Conservation (phyloP, 371 early-diverging fungal genomes). For the Mortierella polycephala region DNA sequence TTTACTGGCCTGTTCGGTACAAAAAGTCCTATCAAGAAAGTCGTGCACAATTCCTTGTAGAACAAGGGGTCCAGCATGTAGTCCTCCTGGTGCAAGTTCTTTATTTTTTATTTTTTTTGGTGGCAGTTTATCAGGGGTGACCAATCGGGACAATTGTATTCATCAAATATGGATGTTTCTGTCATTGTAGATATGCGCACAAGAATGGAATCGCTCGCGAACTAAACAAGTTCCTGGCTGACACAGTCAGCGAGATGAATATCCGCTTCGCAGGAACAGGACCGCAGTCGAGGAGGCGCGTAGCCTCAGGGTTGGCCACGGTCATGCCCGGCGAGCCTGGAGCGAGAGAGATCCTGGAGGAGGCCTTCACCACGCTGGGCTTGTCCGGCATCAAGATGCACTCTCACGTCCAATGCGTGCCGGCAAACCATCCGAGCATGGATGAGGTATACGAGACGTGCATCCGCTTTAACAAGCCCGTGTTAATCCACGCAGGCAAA, state of each 20-base stretch:
- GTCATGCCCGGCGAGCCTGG: conserved; percentile 56
- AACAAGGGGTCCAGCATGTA: conserved; percentile 50
- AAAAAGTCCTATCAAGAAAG: conserved; percentile 31
- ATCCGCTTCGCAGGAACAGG: conserved; percentile 11
- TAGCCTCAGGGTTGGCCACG: conserved; percentile 54
- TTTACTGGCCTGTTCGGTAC: conserved; percentile 55
- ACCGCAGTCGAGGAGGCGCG: conserved; percentile 10
- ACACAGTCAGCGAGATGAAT: conserved; percentile 46
- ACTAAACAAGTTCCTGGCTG: conserved; percentile 43
- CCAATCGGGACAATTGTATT: too few species aligned
- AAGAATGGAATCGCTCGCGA: conserved; percentile 55
- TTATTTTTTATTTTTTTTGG: neutral
- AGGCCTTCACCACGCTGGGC: conserved; percentile 40
- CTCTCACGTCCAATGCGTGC: conserved; percentile 53
- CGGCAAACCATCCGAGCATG: conserved; percentile 54
- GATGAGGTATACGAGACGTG: conserved; percentile 53
- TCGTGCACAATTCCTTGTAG: conserved; percentile 48
- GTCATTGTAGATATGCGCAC: conserved; percentile 41
- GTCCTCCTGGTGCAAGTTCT: conserved; percentile 45
- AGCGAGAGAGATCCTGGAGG: conserved; percentile 42
- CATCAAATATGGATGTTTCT: too few species aligned
- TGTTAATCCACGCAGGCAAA: conserved; percentile 53
- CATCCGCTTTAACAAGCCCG: conserved; percentile 36
- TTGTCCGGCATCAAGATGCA: conserved; percentile 56
- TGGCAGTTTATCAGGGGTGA: neutral